Conservation (phyloP, 768 basidiomycete genomes). For the Naganishia kalamii region DNA sequence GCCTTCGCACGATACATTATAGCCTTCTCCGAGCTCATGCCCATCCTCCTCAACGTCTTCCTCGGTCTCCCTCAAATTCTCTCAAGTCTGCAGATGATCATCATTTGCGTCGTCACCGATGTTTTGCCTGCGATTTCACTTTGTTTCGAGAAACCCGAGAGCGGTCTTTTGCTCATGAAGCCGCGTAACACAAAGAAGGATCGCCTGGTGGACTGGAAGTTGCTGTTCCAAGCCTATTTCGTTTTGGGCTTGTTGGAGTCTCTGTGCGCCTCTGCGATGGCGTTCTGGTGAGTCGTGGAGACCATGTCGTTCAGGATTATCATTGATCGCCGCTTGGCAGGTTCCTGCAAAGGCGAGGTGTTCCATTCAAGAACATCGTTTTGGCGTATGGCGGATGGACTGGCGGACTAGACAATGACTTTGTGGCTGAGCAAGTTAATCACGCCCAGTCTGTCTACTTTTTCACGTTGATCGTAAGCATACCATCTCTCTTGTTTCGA, state of each 20-base stretch:
- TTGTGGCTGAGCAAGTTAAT: constrained; percentile 44
- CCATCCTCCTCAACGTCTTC: constrained; percentile 55
- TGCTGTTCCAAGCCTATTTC: constrained; percentile 57
- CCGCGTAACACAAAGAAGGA: constrained; percentile 58
- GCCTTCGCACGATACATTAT: constrained; percentile 30
- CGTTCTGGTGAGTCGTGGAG: constrained; percentile 46
- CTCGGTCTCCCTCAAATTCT: constrained; percentile 59
- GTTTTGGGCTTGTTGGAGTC: constrained; percentile 55
- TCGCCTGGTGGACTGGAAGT: constrained; percentile 54
- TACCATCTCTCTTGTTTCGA: not conserved
- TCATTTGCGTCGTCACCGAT: constrained; percentile 59
- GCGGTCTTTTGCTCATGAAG: constrained; percentile 55
- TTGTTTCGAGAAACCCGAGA: constrained; percentile 59
- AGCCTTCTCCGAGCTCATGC: constrained; percentile 59
- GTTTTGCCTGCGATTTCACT: constrained; percentile 56
- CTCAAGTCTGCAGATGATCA: constrained; percentile 53
- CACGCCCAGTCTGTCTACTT: constrained; percentile 53
- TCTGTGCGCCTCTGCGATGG: constrained; percentile 53
- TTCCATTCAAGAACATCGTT: constrained; percentile 29
- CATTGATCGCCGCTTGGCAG: not conserved
- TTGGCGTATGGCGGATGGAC: constrained; percentile 11
- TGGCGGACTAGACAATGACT: constrained; percentile 24
- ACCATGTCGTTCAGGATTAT: constrained; percentile 6
- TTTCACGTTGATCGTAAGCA: constrained; percentile 47
- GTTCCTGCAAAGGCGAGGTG: constrained; percentile 49